phyloP scores from a whole-genome alignment of 305 asterid genomes.

The Euphrasia arctica region DNA sequence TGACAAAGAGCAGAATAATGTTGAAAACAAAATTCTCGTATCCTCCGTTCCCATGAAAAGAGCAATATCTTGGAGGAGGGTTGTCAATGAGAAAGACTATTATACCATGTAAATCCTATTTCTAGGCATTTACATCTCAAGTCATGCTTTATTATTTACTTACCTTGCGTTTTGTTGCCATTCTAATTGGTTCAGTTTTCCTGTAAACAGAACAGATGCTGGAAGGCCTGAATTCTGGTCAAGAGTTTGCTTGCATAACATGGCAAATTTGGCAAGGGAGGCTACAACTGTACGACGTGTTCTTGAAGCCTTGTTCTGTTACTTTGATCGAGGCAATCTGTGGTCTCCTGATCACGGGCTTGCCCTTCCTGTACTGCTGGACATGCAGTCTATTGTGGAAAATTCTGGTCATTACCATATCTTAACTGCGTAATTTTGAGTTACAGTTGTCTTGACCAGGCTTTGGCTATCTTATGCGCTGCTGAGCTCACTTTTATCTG shows the following conservation, averaged over 20 bases:
- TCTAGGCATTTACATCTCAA: slow-evolving; percentile 24
- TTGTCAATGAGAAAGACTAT: slow-evolving; percentile 58
- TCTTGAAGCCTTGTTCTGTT: slow-evolving; percentile 68
- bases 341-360: slow-evolving; percentile 52
- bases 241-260: slow-evolving; percentile 68
- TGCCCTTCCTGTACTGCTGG: slow-evolving; percentile 57
- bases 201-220: slow-evolving; percentile 57
- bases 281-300: slow-evolving; percentile 76
- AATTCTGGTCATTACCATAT: slow-evolving; percentile 60
- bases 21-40: slow-evolving; percentile 34
- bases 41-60: slow-evolving; percentile 44
- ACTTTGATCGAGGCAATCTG: slow-evolving; percentile 59
- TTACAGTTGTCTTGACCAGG: slow-evolving; percentile 6
- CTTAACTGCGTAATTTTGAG: slow-evolving; percentile 21
- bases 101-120: slow-evolving; percentile 47
- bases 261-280: slow-evolving; percentile 73
- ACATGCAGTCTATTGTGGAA: slow-evolving; percentile 72
- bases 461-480: background rate
- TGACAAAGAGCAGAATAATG: slow-evolving; percentile 29
- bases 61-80: slow-evolving; percentile 61
- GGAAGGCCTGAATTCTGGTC: slow-evolving; percentile 69
- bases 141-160: no score
- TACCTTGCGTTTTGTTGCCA: slow-evolving; percentile 26
- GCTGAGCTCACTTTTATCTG: slow-evolving; percentile 23
- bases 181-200: slow-evolving; percentile 31